Conservation (phyloP, 352 stramenopile species). For the Pythium brachiatum region DNA sequence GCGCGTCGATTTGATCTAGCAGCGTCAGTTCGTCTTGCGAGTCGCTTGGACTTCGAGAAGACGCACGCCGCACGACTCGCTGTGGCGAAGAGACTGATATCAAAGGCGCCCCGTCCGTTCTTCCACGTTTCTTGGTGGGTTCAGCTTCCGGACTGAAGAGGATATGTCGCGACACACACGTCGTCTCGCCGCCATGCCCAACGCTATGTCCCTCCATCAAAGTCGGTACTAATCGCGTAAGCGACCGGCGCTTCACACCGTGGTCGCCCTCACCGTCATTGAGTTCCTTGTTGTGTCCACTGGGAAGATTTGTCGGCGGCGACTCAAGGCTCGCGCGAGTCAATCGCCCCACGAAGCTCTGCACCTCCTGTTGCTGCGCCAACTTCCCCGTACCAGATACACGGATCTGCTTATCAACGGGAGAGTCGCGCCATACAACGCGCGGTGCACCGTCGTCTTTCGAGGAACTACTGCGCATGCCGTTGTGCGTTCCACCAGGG, state of each 20-base stretch:
- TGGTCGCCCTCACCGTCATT: slow-evolving; percentile 1
- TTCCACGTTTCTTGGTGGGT: not conserved
- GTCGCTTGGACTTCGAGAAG: slow-evolving; percentile 22
- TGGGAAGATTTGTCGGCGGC: slow-evolving; percentile 7
- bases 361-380: slow-evolving; percentile 61
- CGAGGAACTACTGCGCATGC: not conserved
- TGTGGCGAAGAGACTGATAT: not conserved
- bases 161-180: slow-evolving; percentile 40
- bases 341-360: slow-evolving; percentile 65
- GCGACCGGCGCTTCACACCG: slow-evolving; percentile 22
- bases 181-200: slow-evolving; percentile 6
- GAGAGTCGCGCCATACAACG: slow-evolving; percentile 83
- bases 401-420: slow-evolving; percentile 75
- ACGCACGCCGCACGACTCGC: not conserved
- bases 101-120: not conserved
- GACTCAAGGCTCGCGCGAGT: slow-evolving; percentile 52
- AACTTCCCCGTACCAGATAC: slow-evolving; percentile 69
- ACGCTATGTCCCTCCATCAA: not conserved
- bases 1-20: slow-evolving; percentile 41
- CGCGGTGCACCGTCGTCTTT: slow-evolving; percentile 22
- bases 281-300: not conserved
- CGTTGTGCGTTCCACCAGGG: not conserved
- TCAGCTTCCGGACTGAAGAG: slow-evolving; percentile 41
- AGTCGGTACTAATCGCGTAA: slow-evolving; percentile 12
- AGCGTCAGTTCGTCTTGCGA: slow-evolving; percentile 66